Percentiles rank a stretch among this genome's conserved stretches.
These are phyloP conservation scores for Tulasnella sp. DNA, from an alignment of 768 basidiomycete species.

Conservation along the genomic window DNA sequence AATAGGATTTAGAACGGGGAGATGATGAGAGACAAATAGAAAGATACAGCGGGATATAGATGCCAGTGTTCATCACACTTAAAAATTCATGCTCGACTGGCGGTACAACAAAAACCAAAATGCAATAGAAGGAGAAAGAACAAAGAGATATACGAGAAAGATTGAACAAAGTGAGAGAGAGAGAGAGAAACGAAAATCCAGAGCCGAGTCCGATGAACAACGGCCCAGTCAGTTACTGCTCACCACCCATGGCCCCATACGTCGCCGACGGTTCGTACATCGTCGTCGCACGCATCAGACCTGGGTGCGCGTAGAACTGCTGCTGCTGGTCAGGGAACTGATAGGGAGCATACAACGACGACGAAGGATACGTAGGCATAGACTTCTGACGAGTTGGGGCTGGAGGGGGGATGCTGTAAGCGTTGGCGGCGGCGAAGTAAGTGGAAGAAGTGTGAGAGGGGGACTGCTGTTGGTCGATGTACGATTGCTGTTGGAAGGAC, in stretches of 20 bases:
- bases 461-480: neutral
- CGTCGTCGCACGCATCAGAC: neutral
- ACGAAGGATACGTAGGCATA: neutral
- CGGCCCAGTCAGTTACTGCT: neutral
- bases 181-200: neutral
- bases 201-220: neutral
- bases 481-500: neutral
- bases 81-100: neutral
- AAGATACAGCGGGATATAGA: neutral
- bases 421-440: neutral
- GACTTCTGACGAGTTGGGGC: slow-evolving; percentile 1
- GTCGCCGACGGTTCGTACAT: neutral
- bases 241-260: neutral
- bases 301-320: neutral
- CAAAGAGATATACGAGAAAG: neutral
- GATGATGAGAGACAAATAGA: neutral
- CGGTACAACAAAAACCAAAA: neutral
- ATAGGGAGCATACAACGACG: neutral
- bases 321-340: slow-evolving; percentile 6
- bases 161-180: neutral
- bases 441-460: neutral
- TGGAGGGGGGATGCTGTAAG: slow-evolving; percentile 5
- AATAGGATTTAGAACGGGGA: neutral
- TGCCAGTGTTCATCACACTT: neutral
- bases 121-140: neutral